Percentiles rank a stretch among this genome's conserved stretches.
phyloP scores from a whole-genome alignment of 1,284 basidiomycete species.

The Malassezia equina region DNA sequence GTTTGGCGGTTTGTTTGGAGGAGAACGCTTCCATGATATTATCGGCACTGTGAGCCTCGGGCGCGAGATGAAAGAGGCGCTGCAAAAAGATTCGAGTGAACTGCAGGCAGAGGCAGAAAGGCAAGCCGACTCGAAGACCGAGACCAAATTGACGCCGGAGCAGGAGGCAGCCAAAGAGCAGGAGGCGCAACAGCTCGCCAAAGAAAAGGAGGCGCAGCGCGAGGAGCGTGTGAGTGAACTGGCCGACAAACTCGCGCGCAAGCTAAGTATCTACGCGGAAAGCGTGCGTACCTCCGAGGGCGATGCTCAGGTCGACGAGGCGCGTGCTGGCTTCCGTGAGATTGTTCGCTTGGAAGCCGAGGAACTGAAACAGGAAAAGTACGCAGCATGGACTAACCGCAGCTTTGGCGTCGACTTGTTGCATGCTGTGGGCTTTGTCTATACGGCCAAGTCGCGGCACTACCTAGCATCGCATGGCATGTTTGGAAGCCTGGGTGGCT shows the following conservation, averaged over 20 bases:
- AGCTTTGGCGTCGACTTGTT: slow-evolving; percentile 87
- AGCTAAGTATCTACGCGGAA: slow-evolving; percentile 84
- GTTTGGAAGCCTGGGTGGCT: slow-evolving; percentile 29
- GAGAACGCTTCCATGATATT: slow-evolving; percentile 69
- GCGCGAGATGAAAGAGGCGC: slow-evolving; percentile 90
- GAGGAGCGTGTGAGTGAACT: slow-evolving; percentile 71
- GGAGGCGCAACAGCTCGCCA: slow-evolving; percentile 54
- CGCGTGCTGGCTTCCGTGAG: slow-evolving; percentile 34
- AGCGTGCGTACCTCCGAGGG: slow-evolving; percentile 63
- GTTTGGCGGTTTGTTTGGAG: slow-evolving; percentile 57
- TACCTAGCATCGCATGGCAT: slow-evolving; percentile 38
- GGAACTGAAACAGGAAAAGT: slow-evolving; percentile 58
- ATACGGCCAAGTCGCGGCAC: slow-evolving; percentile 52
- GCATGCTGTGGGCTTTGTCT: slow-evolving; percentile 82
- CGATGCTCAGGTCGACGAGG: slow-evolving; percentile 56
- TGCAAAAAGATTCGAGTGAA: slow-evolving; percentile 79
- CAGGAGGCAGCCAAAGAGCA: slow-evolving; percentile 71
- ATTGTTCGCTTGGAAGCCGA: slow-evolving; percentile 44
- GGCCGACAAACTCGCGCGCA: slow-evolving; percentile 70
- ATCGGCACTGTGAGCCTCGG: slow-evolving; percentile 75
- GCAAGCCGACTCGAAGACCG: slow-evolving; percentile 30
- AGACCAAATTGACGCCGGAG: slow-evolving; percentile 60
- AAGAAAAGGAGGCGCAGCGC: slow-evolving; percentile 71
- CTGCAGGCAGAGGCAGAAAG: slow-evolving; percentile 32
- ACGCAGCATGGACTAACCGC: neutral